Percentiles rank a stretch among this genome's conserved stretches.
These are phyloP conservation scores for Phytopythium helicoides DNA, from an alignment of 352 stramenopile species.

Conservation along the genomic window DNA sequence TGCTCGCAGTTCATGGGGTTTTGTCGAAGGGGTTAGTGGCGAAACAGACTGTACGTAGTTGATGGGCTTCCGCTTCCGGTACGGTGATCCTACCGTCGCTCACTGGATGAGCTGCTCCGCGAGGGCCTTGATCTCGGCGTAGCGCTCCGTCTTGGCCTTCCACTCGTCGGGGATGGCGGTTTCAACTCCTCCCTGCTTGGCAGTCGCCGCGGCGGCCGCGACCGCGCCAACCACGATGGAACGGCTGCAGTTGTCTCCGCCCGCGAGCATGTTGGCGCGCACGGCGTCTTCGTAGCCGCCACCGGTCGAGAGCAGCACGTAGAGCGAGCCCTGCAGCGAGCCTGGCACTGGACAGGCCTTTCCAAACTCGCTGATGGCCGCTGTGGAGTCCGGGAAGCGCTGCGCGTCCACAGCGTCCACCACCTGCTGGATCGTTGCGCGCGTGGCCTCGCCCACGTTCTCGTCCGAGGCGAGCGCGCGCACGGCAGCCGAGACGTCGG, in stretches of 20 bases:
- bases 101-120: slow-evolving; percentile 28
- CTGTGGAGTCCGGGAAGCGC: slow-evolving; percentile 37
- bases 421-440: slow-evolving; percentile 36
- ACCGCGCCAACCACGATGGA: slow-evolving; percentile 61
- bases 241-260: slow-evolving; percentile 71
- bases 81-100: no score
- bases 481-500: slow-evolving; percentile 31
- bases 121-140: slow-evolving; percentile 26
- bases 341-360: slow-evolving; percentile 60
- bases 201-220: slow-evolving; percentile 25
- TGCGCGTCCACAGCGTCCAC: slow-evolving; percentile 42
- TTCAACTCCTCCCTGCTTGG: not conserved
- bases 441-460: slow-evolving; percentile 27
- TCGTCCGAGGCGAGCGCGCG: slow-evolving; percentile 30
- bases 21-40: no score
- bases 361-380: slow-evolving; percentile 47
- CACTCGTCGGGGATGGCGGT: not conserved
- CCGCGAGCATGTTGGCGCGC: slow-evolving; percentile 51
- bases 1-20: no score
- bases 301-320: slow-evolving; percentile 46
- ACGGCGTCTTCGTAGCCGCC: slow-evolving; percentile 40
- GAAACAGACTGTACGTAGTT: no score
- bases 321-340: slow-evolving; percentile 53
- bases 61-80: no score
- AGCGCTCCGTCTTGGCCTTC: slow-evolving; percentile 13